Evolutionary conservation across 208 protist species (phyloP).

Genomic region (Angomonas ambiguus): DNA sequence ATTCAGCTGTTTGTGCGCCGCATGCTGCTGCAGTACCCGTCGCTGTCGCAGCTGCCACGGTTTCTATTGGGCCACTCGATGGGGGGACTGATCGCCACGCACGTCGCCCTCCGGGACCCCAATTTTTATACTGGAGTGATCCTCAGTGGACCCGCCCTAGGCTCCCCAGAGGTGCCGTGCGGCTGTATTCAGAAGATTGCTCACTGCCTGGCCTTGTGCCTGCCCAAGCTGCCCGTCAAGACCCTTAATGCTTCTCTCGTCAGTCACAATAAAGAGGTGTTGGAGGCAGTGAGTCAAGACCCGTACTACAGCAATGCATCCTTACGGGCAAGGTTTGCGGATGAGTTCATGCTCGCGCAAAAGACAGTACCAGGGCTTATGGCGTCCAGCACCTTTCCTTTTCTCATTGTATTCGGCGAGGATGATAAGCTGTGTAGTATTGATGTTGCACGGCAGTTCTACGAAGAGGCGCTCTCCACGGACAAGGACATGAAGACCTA

Average conservation of each 20-base stretch:
- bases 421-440: slow-evolving; percentile 44
- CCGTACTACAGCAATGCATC: slow-evolving; percentile 36
- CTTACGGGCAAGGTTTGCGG: slow-evolving; percentile 40
- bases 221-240: slow-evolving; percentile 49
- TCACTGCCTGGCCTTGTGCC: slow-evolving; percentile 20
- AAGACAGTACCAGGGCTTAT: slow-evolving; percentile 20
- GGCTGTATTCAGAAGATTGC: slow-evolving; percentile 16
- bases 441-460: slow-evolving; percentile 32
- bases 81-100: slow-evolving; percentile 60
- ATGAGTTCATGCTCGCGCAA: slow-evolving; percentile 46
- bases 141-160: slow-evolving; percentile 55
- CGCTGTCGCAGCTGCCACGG: slow-evolving; percentile 32
- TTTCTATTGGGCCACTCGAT: slow-evolving; percentile 78
- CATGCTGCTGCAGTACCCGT: slow-evolving; percentile 28
- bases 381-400: slow-evolving; percentile 28
- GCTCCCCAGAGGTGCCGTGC: slow-evolving; percentile 5
- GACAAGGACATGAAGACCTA: slow-evolving; percentile 56
- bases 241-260: slow-evolving; percentile 21
- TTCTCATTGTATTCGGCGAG: slow-evolving; percentile 61
- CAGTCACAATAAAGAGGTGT: slow-evolving; percentile 37
- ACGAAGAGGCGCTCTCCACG: slow-evolving; percentile 24
- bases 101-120: slow-evolving; percentile 42
- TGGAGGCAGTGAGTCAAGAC: too few relatives aligned
- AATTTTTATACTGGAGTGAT: slow-evolving; percentile 33
- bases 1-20: slow-evolving; percentile 38